These are phyloP conservation scores for Lactarius sp. DNA, from an alignment of 768 basidiomycete genomes.

Conservation along the genomic window DNA sequence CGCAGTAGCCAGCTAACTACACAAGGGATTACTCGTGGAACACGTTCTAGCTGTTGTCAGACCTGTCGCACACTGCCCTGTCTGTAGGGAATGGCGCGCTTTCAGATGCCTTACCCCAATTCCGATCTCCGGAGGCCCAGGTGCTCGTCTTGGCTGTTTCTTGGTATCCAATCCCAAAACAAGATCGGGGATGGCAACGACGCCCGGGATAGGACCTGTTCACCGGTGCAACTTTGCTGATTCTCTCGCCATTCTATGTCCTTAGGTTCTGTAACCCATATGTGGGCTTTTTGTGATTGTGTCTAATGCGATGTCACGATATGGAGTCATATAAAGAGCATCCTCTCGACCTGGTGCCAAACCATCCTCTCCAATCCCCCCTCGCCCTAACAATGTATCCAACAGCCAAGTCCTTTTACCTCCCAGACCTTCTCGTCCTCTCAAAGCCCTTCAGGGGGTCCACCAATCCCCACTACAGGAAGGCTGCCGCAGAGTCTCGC, in stretches of 20 bases:
- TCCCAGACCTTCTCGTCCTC: slow-evolving; percentile 52
- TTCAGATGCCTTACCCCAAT: background rate
- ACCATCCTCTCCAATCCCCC: background rate
- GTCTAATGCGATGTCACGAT: slow-evolving; percentile 11
- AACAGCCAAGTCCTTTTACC: slow-evolving; percentile 37
- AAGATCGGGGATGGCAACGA: slow-evolving; percentile 9
- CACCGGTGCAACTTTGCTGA: background rate
- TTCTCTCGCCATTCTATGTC: background rate
- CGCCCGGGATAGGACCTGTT: background rate
- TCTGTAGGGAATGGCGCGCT: slow-evolving; percentile 7
- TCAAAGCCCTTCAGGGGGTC: slow-evolving; percentile 44
- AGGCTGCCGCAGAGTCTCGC: slow-evolving; percentile 54
- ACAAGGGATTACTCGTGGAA: background rate
- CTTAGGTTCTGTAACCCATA: background rate
- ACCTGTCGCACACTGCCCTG: background rate
- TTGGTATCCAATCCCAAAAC: slow-evolving; percentile 8
- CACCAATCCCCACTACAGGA: slow-evolving; percentile 55
- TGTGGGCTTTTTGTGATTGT: background rate
- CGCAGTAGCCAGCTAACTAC: too few species aligned
- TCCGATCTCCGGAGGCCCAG: background rate
- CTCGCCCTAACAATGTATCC: background rate
- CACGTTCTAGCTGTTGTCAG: background rate
- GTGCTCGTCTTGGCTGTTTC: background rate
- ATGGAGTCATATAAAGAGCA: slow-evolving; percentile 7
- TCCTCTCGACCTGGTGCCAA: background rate